Base-by-base conservation (phyloP, 2,329 filamentous ascomycete genomes). In the Ophiocordyceps unilateralis region DNA sequence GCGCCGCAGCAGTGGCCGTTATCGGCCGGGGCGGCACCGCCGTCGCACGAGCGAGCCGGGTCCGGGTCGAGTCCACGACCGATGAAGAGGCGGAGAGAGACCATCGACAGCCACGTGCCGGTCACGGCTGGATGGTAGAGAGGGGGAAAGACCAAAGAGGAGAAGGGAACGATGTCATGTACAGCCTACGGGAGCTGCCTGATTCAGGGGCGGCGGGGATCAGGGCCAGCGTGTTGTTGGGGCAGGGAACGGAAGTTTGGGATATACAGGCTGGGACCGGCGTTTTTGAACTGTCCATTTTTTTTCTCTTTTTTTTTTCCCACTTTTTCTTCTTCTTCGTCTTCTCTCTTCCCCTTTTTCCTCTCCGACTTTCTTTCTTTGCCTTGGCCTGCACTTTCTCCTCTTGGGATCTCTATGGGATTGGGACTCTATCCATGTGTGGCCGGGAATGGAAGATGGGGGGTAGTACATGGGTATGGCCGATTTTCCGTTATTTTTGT, bases 61-160 rank as follows among this genome's bases (percentile, higher is more conserved):
- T 11, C 55, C 2, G 56, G 28, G 28, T 11, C 50, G 14, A 63
- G 60, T 48, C 61, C 61, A 2, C 47, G 60, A 39, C 55, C 59
- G 19, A 54, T 56, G 48, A 64, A 64, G 59, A 55, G 60, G 46
- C 53, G 61, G 39, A 53, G 61, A 20, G 58, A 59, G 20, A 51
- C 47, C 14, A 50, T 61, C 21, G 57, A 58, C 39, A 49, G 50
- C 37, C 55, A 58, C 42, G 53, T 59, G 41, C 53, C 58, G 38
- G 54, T 59, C 23, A 54, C 57, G 41, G 53, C 56, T 46, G 56
- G 48, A 41, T 61, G 58, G 57, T 60, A 40, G 48, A 7, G 30
- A 28, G 30, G 23, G 10, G 21, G 9, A 8, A n/a, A 34, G 17
- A 36, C 2, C 19, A 21, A 21, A 36, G 26, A 36, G 11, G 28